These are phyloP conservation scores for Peronosclerospora sorghi DNA, from an alignment of 352 stramenopile species.

Conservation along the genomic window DNA sequence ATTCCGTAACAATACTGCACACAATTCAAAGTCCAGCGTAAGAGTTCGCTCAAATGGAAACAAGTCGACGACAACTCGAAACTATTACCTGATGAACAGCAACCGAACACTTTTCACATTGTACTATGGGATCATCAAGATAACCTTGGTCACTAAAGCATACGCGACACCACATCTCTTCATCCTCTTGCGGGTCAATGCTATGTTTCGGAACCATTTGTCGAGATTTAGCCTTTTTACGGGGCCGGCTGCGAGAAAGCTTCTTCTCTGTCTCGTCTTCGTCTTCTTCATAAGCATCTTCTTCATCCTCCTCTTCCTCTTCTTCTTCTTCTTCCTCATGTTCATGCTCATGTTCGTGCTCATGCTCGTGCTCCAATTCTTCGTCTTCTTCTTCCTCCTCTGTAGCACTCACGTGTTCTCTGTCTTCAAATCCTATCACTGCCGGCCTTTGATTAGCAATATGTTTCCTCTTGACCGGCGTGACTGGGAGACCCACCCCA, in stretches of 20 bases:
- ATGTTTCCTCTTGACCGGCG: slow-evolving; percentile 8
- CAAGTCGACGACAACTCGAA: background rate
- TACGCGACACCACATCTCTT: slow-evolving; percentile 85
- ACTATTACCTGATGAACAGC: slow-evolving; percentile 69
- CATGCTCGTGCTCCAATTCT: slow-evolving; percentile 19
- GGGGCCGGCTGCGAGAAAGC: slow-evolving; percentile 16
- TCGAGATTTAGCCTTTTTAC: slow-evolving; percentile 25
- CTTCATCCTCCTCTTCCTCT: slow-evolving; percentile 39
- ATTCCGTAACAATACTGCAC: slow-evolving; percentile 84
- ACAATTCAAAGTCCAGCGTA: slow-evolving; percentile 4
- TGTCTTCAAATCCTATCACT: slow-evolving; percentile 19
- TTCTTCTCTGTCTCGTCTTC: slow-evolving; percentile 32
- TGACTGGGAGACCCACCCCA: slow-evolving; percentile 5
- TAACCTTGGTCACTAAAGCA: slow-evolving; percentile 84
- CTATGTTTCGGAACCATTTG: slow-evolving; percentile 14
- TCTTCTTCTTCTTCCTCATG: slow-evolving; percentile 15
- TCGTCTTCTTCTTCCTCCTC: slow-evolving; percentile 27
- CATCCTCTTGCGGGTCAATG: slow-evolving; percentile 53
- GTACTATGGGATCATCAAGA: slow-evolving; percentile 79
- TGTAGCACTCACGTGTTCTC: slow-evolving; percentile 34
- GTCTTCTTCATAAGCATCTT: slow-evolving; percentile 31
- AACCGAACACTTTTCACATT: slow-evolving; percentile 78
- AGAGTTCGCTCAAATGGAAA: background rate
- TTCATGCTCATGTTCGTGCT: slow-evolving; percentile 23
- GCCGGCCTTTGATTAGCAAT: background rate